Conservation (phyloP, 495 filamentous ascomycete genomes). For the Gamarada debralockiae region DNA sequence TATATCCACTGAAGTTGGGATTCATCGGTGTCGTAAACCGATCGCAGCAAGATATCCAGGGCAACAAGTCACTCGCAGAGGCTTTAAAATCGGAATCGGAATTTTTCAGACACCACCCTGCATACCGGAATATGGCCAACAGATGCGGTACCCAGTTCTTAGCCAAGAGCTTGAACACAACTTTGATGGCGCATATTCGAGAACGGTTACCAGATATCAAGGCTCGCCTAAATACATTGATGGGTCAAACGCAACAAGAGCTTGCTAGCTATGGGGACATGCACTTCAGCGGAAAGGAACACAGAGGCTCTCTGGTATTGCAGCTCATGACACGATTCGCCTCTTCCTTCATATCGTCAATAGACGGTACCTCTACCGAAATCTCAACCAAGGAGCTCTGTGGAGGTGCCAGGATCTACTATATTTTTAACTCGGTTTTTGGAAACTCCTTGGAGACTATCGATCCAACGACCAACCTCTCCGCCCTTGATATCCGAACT, state of each 20-base stretch:
- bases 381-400: constrained; percentile 99
- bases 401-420: constrained; percentile 95
- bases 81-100: constrained; percentile 87
- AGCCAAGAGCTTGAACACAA: constrained; percentile 91
- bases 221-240: constrained; percentile 91
- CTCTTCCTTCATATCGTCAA: constrained; percentile 96
- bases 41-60: constrained; percentile 97
- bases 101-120: constrained; percentile 95
- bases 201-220: constrained; percentile 97
- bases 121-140: constrained; percentile 92
- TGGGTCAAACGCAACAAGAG: constrained; percentile 99
- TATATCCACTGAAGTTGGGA: constrained; percentile 95
- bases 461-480: constrained; percentile 91
- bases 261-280: constrained; percentile 97
- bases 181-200: constrained; percentile 93
- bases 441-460: constrained; percentile 95
- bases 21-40: constrained; percentile 99
- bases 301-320: constrained; percentile 89
- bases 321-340: constrained; percentile 99
- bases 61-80: constrained; percentile 84
- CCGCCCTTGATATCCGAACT: constrained; percentile 94
- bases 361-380: constrained; percentile 96
- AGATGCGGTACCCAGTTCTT: constrained; percentile 94
- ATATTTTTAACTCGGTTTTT: constrained; percentile 99
- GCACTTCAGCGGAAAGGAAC: constrained; percentile 96